Conservation (phyloP, 495 filamentous ascomycete genomes). For the Sporormia fimetaria region DNA sequence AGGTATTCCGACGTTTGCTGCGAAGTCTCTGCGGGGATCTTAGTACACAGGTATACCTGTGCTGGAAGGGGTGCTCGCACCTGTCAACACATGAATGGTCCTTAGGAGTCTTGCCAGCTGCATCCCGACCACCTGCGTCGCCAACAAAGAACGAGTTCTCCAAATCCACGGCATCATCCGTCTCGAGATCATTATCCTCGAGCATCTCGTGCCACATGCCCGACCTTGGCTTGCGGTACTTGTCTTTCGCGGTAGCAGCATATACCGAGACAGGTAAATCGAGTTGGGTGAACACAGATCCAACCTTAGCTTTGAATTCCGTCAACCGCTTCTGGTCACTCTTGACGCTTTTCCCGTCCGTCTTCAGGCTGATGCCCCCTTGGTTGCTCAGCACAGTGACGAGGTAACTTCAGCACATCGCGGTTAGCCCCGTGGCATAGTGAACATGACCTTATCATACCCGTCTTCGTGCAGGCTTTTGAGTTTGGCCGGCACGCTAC, state of each 20-base stretch:
- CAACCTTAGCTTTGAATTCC: slow-evolving; percentile 69
- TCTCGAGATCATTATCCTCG: slow-evolving; percentile 58
- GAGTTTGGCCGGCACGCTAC: slow-evolving; percentile 52
- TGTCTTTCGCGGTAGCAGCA: slow-evolving; percentile 70
- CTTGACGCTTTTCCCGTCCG: slow-evolving; percentile 58
- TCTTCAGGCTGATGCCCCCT: slow-evolving; percentile 60
- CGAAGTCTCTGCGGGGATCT: slow-evolving; percentile 50
- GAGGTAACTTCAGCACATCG: slow-evolving; percentile 46
- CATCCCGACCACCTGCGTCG: slow-evolving; percentile 62
- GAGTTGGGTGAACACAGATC: slow-evolving; percentile 55
- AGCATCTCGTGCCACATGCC: slow-evolving; percentile 87
- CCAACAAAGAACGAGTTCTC: slow-evolving; percentile 72
- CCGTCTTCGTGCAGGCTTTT: slow-evolving; percentile 58
- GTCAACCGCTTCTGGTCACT: slow-evolving; percentile 50
- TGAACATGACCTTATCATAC: slow-evolving; percentile 33
- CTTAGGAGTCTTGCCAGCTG: slow-evolving; percentile 31
- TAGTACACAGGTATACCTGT: slow-evolving; percentile 8
- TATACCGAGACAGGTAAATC: slow-evolving; percentile 71
- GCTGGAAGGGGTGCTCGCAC: slow-evolving; percentile 31
- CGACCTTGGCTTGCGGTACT: slow-evolving; percentile 71
- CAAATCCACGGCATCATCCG: slow-evolving; percentile 50
- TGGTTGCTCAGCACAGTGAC: slow-evolving; percentile 83
- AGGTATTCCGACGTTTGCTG: slow-evolving; percentile 63
- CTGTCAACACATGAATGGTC: slow-evolving; percentile 75
- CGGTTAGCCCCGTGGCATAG: slow-evolving; percentile 5